Conservation (phyloP, 306 rosid genomes). For the Castanospermum australe region DNA sequence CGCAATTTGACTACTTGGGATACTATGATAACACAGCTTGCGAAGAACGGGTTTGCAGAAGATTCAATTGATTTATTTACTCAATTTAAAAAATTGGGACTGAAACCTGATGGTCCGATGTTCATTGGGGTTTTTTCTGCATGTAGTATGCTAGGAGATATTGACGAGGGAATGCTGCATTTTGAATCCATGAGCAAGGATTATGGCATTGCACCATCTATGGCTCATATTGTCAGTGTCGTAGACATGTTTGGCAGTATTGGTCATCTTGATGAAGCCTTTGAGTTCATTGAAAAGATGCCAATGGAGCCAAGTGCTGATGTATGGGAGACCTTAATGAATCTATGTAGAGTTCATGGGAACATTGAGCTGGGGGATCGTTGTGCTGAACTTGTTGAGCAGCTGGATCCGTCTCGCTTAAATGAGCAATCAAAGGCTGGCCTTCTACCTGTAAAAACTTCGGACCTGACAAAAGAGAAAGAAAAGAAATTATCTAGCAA, state of each 20-base stretch:
- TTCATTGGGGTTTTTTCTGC: slow-evolving; percentile 65
- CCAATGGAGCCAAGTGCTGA: slow-evolving; percentile 58
- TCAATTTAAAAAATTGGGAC: slow-evolving; percentile 58
- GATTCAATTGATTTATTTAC: slow-evolving; percentile 75
- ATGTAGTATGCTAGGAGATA: slow-evolving; percentile 62
- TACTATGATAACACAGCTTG: slow-evolving; percentile 67
- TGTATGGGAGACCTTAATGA: slow-evolving; percentile 80
- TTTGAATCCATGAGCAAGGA: slow-evolving; percentile 65
- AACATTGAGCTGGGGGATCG: slow-evolving; percentile 64
- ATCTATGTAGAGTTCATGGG: slow-evolving; percentile 77
- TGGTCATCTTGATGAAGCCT: slow-evolving; percentile 76
- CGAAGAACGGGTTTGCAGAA: slow-evolving; percentile 68
- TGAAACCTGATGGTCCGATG: slow-evolving; percentile 70
- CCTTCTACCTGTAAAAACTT: slow-evolving; percentile 58
- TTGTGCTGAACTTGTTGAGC: slow-evolving; percentile 73
- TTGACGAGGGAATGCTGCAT: slow-evolving; percentile 67
- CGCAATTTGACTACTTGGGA: slow-evolving; percentile 82
- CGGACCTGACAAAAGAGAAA: slow-evolving; percentile 56
- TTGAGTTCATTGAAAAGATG: slow-evolving; percentile 74
- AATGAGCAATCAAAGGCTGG: slow-evolving; percentile 71
- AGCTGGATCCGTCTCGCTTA: slow-evolving; percentile 56
- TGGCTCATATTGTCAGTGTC: slow-evolving; percentile 60
- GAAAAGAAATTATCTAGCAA: slow-evolving; percentile 55
- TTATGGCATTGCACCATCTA: slow-evolving; percentile 62
- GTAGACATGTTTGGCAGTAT: slow-evolving; percentile 75